These are phyloP conservation scores for Trichoderma arundinaceum DNA, from an alignment of 2,329 filamentous ascomycete genomes.

Conservation along the genomic window DNA sequence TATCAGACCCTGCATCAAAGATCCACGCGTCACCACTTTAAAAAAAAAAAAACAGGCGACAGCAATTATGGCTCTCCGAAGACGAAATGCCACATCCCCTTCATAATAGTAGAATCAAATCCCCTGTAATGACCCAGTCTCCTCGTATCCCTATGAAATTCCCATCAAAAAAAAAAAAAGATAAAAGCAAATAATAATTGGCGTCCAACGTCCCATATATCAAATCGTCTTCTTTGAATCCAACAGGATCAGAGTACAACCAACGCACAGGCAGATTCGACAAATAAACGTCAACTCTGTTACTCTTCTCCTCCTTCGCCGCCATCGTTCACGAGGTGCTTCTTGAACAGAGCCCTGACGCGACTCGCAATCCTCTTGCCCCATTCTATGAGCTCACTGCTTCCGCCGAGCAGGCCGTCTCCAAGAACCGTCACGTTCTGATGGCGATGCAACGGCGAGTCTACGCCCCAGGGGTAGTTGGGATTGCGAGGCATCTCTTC, in stretches of 20 bases:
- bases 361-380: constrained; percentile 13
- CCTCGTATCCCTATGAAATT: neutral
- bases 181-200: constrained; percentile 17
- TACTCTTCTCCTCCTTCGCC: neutral
- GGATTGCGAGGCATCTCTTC: constrained; percentile 40
- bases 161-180: constrained; percentile 20
- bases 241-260: constrained; percentile 17
- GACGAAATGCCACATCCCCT: neutral
- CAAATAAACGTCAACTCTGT: neutral
- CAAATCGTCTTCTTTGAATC: constrained; percentile 22
- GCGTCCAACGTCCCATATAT: constrained; percentile 10
- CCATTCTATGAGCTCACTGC: constrained; percentile 13
- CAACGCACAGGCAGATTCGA: neutral
- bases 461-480: constrained; percentile 47
- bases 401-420: constrained; percentile 31
- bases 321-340: neutral
- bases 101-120: neutral
- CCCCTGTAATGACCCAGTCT: neutral
- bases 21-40: neutral
- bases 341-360: constrained; percentile 19
- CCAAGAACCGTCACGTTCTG: constrained; percentile 40
- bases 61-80: constrained; percentile 11
- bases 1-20: neutral
- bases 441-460: constrained; percentile 46
- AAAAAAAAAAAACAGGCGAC: neutral